Conservation (phyloP, 1,139 yeast genomes). For the Lodderomyces jiufengensis region DNA sequence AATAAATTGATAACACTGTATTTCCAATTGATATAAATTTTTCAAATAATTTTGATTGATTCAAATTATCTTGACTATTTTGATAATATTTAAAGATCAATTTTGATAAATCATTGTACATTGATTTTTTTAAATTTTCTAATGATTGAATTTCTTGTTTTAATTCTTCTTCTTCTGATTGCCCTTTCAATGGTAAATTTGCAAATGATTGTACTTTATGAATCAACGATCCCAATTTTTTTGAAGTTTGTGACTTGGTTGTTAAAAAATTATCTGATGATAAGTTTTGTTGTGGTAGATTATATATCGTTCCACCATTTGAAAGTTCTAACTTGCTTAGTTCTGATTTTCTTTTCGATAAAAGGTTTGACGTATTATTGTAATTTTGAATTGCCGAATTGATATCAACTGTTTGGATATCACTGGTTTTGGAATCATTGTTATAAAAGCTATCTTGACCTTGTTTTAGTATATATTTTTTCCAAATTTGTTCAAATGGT, state of each 20-base stretch:
- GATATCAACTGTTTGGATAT: constrained; percentile 21
- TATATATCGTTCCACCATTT: constrained; percentile 29
- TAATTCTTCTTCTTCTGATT: constrained; percentile 32
- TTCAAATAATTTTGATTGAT: constrained; percentile 5
- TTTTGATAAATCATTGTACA: constrained; percentile 30
- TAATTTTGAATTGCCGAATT: constrained; percentile 32
- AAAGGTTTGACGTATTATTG: constrained; percentile 37
- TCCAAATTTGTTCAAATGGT: constrained; percentile 10
- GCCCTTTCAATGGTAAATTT: constrained; percentile 21
- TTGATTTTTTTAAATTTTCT: constrained; percentile 20
- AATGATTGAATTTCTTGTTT: constrained; percentile 35
- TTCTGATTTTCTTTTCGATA: constrained; percentile 32
- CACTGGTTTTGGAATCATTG: no score
- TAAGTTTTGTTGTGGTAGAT: constrained; percentile 15
- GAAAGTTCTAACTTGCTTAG: constrained; percentile 21
- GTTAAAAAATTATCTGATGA: constrained; percentile 14
- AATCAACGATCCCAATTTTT: constrained; percentile 18
- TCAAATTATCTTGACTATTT: constrained; percentile 12
- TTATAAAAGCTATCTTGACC: no score
- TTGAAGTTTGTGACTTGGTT: constrained; percentile 7
- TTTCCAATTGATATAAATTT: constrained; percentile 16
- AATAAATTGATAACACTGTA: constrained; percentile 52
- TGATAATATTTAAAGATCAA: constrained; percentile 16
- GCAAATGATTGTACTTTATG: constrained; percentile 46
- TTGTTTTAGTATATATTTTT: no score